Conservation (phyloP, 371 early-diverging fungal genomes). For the Lichtheimia corymbifera region DNA sequence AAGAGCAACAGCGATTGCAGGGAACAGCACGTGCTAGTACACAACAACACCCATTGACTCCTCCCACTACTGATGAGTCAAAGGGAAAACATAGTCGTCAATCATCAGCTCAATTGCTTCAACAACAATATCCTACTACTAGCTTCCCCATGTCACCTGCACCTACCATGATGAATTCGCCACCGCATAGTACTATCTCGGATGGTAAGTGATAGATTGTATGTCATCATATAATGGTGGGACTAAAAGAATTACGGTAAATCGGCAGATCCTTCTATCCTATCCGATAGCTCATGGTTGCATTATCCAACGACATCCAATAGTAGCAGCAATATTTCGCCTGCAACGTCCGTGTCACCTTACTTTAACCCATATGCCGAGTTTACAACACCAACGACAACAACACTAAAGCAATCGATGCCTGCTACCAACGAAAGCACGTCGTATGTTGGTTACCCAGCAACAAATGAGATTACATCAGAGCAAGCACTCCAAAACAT, state of each 20-base stretch:
- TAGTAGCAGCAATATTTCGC: background rate
- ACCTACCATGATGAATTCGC: background rate
- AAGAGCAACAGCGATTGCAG: constrained; percentile 22
- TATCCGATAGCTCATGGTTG: background rate
- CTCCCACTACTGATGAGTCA: background rate
- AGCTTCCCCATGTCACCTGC: constrained; percentile 4
- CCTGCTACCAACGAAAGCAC: too few relatives aligned
- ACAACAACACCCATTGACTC: background rate
- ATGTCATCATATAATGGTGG: too few relatives aligned
- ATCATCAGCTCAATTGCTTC: background rate
- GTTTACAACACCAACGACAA: background rate
- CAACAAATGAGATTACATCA: too few relatives aligned
- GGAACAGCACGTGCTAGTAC: too few relatives aligned
- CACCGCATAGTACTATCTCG: background rate
- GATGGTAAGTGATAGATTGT: background rate
- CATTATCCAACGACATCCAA: background rate
- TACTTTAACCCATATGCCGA: background rate
- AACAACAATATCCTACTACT: constrained; percentile 6
- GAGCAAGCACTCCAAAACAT: too few relatives aligned
- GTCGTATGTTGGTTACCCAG: too few relatives aligned
- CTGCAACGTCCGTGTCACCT: background rate
- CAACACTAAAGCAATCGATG: background rate
- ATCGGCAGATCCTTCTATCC: constrained; percentile 2
- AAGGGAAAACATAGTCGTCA: background rate
- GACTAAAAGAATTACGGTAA: too few relatives aligned